Base-by-base conservation (phyloP, 2,329 filamentous ascomycete species). In the Sclerotinia glacialis region DNA sequence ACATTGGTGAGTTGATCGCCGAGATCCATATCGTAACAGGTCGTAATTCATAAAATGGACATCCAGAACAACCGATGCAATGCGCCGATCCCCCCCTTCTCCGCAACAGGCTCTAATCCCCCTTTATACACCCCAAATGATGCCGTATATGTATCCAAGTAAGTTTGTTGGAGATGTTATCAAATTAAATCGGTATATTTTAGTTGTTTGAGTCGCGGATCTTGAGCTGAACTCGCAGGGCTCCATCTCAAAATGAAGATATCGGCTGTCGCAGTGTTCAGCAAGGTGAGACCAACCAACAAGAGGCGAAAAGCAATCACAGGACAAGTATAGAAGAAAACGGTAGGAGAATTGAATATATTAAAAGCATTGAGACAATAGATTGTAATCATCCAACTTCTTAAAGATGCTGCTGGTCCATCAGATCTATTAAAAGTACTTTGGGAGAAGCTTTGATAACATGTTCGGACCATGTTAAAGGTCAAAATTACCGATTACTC, bases 1-100 rank as follows among this genome's bases (percentile, higher is more conserved):
- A 76, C 72, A 72, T 77, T 77, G 40, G 76, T 77, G 54, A 68
- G 67, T 67, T 74, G 76, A 54, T 77, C 76, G 34, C 75, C 73
- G 66, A 71, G 72, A 67, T 77, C 76, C 76, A 77, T 77, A 52
- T 70, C 70, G 73, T 72, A 68, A 59, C 56, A 64, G 59, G 52
- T 67, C 65, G 42, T 60, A 64, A 69, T 23, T 72, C 69, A 71
- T 72, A 55, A 58, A 69, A 62, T 47, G 44, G 26, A 44, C 46
- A 49, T 44, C 26, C 34, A 60, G 28, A 52, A 60, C 21, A 40
- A n/a, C 26, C 26, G 37, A 44, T 60, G 46, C 21, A 46, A 53
- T 65, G 64, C 64, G 64, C 64, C 54, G 23, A 52, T 34, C 64
- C 55, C 52, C 62, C 55, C 64, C 53, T 61, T 46, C 47, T 50